phyloP scores from a whole-genome alignment of 768 basidiomycete species.

The Boletus pseudo-olivaceus region DNA sequence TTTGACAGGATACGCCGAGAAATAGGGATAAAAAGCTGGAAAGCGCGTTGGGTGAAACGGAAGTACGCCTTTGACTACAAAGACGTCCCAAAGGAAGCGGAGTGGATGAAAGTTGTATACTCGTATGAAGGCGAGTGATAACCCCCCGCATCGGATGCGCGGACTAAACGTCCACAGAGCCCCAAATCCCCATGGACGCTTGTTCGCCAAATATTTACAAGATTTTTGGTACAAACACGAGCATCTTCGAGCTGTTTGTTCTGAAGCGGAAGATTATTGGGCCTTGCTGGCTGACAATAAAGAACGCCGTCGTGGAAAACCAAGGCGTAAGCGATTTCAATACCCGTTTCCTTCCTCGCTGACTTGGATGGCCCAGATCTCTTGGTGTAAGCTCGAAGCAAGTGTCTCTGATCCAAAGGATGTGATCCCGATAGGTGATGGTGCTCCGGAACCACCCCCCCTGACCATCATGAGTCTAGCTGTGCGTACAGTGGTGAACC shows the following conservation, averaged over 20 bases:
- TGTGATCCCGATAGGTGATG: slow-evolving; percentile 77
- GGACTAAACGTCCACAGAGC: slow-evolving; percentile 15
- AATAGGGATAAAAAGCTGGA: slow-evolving; percentile 71
- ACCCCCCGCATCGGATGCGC: background rate
- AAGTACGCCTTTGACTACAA: slow-evolving; percentile 84
- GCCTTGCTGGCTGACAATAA: slow-evolving; percentile 92
- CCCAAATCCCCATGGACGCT: slow-evolving; percentile 62
- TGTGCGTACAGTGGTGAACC: slow-evolving; percentile 88
- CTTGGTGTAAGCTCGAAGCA: slow-evolving; percentile 96
- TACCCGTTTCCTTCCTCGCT: background rate
- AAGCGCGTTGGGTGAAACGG: slow-evolving; percentile 79
- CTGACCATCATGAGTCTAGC: slow-evolving; percentile 89
- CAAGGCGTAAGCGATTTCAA: slow-evolving; percentile 60
- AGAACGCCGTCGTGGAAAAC: slow-evolving; percentile 67
- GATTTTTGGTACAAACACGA: slow-evolving; percentile 90
- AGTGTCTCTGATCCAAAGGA: slow-evolving; percentile 82
- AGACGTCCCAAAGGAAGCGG: slow-evolving; percentile 75
- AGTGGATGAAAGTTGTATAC: slow-evolving; percentile 95
- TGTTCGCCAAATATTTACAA: slow-evolving; percentile 81
- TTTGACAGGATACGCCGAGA: slow-evolving; percentile 77
- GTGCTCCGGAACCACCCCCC: slow-evolving; percentile 77
- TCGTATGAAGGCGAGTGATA: slow-evolving; percentile 69
- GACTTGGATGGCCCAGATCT: slow-evolving; percentile 52
- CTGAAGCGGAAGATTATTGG: slow-evolving; percentile 98
- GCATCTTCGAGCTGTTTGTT: slow-evolving; percentile 88